Evolutionary conservation across 257 asterid genomes (phyloP).

Genomic region (Solanum okadae): DNA sequence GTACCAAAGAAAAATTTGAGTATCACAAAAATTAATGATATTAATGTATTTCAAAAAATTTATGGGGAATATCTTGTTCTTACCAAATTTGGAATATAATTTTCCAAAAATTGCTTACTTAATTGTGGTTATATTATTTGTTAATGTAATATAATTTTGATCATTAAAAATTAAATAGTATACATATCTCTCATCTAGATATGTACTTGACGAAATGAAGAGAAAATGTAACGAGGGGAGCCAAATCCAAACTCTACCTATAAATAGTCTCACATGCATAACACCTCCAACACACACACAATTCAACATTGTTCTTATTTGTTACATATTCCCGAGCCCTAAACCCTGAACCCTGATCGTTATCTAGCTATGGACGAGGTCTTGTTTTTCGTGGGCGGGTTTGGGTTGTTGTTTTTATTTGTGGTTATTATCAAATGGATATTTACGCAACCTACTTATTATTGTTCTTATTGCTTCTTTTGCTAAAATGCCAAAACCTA

Average conservation of each 20-base stretch:
- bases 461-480: neutral
- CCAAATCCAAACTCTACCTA: neutral
- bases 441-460: neutral
- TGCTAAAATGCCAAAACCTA: neutral
- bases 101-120: neutral
- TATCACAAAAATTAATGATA: neutral
- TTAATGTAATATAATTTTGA: too few relatives aligned
- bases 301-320: neutral
- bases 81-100: fast-evolving
- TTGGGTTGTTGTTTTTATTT: neutral
- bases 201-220: too few relatives aligned
- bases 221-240: neutral
- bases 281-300: neutral
- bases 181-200: neutral
- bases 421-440: neutral
- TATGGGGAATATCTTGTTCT: neutral
- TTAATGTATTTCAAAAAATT: fast-evolving
- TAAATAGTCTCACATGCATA: neutral
- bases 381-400: neutral
- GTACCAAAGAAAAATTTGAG: neutral
- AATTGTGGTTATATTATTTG: neutral
- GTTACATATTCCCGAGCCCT: neutral
- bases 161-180: neutral
- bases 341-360: neutral
- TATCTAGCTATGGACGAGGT: neutral